A percentile compares a stretch with the other conserved stretches of the same genome.
Conservation (phyloP, 2,329 filamentous ascomycete species). For the Paraconiothyrium brasiliense region DNA sequence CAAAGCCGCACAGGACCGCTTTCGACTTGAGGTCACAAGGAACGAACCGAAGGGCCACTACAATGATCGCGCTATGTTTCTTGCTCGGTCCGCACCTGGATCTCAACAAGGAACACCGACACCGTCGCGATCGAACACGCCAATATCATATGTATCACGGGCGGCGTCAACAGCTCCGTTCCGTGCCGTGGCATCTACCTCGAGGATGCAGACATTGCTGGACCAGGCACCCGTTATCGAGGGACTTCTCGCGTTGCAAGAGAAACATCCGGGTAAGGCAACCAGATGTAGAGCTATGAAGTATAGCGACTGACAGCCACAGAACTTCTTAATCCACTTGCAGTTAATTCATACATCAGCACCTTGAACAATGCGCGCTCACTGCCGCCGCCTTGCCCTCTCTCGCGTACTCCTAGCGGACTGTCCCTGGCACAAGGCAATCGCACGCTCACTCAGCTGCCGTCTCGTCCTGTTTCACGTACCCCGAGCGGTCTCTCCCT, state of each 20-base stretch:
- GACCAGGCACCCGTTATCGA: background rate
- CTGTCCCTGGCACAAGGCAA: background rate
- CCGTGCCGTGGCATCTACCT: slow-evolving; percentile 15
- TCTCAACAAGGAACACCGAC: slow-evolving; percentile 28
- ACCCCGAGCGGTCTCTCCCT: background rate
- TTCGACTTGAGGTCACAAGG: background rate
- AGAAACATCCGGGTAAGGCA: background rate
- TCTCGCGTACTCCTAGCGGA: background rate
- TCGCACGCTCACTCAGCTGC: background rate
- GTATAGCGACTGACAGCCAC: background rate
- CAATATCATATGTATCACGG: background rate
- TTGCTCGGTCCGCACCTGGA: slow-evolving; percentile 39
- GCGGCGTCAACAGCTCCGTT: background rate
- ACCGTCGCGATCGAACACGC: slow-evolving; percentile 14
- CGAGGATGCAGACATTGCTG: background rate
- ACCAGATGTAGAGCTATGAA: too few species aligned
- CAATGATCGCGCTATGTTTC: slow-evolving; percentile 31
- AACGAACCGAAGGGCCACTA: slow-evolving; percentile 14
- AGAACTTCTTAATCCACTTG: slow-evolving; percentile 6
- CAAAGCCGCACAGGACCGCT: background rate
- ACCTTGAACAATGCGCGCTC: background rate
- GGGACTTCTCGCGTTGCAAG: background rate
- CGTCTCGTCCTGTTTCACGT: background rate
- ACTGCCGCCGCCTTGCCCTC: background rate
- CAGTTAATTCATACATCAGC: background rate